A percentile compares a stretch with the other conserved stretches of the same genome.
Conservation (phyloP, 2,329 filamentous ascomycete genomes). For the Aspergillus chevalieri region DNA sequence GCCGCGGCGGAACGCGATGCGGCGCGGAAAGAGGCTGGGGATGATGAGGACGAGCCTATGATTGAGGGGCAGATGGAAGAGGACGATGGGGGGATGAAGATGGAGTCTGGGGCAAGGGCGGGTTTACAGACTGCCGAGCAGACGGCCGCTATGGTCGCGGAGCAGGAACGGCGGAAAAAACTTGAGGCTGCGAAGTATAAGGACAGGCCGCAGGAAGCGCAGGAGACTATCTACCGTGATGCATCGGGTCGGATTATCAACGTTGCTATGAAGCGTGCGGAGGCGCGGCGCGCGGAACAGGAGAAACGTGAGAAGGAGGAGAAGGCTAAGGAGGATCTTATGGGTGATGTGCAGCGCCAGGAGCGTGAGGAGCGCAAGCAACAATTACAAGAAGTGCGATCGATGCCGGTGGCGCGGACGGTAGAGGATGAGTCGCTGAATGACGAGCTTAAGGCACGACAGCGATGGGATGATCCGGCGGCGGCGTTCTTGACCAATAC, state of each 20-base stretch:
- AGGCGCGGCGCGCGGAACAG: slow-evolving; percentile 72
- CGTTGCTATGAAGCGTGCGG: slow-evolving; percentile 80
- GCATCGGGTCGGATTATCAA: slow-evolving; percentile 93
- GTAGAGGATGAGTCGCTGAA: slow-evolving; percentile 88
- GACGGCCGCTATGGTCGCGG: slow-evolving; percentile 64
- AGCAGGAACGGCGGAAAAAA: slow-evolving; percentile 52
- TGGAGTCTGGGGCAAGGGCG: slow-evolving; percentile 82
- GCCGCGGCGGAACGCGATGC: slow-evolving; percentile 61
- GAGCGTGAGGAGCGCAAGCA: slow-evolving; percentile 60
- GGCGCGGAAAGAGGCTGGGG: slow-evolving; percentile 41
- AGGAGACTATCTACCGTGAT: slow-evolving; percentile 91
- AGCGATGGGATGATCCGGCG: slow-evolving; percentile 93
- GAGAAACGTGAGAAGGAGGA: slow-evolving; percentile 60
- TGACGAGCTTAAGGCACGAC: slow-evolving; percentile 65
- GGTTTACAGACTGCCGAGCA: slow-evolving; percentile 79
- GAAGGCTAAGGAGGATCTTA: slow-evolving; percentile 62
- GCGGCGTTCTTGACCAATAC: slow-evolving; percentile 64
- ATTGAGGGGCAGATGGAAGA: slow-evolving; percentile 30
- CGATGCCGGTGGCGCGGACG: slow-evolving; percentile 70
- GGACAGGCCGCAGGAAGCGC: slow-evolving; percentile 42
- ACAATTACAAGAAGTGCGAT: slow-evolving; percentile 70
- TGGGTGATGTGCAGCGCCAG: slow-evolving; percentile 77
- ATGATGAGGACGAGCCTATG: slow-evolving; percentile 45
- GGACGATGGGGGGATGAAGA: slow-evolving; percentile 47
- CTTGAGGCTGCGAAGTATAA: slow-evolving; percentile 37